These are phyloP conservation scores for Lophiostoma macrostomum DNA, from an alignment of 495 filamentous ascomycete species.

Conservation along the genomic window DNA sequence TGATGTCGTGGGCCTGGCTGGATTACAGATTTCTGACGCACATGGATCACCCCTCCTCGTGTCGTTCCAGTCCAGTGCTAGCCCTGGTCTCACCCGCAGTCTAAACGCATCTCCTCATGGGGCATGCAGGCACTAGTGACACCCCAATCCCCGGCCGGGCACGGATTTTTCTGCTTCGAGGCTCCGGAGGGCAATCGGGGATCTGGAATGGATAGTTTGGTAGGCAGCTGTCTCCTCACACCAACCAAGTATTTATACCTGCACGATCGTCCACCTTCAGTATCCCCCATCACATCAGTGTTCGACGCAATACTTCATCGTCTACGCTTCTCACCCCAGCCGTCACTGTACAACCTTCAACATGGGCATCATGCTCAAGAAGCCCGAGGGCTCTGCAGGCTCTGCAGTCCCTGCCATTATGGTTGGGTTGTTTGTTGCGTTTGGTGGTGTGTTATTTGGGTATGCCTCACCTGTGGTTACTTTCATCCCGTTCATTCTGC, in stretches of 20 bases:
- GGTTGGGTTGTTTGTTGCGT: slow-evolving; percentile 81
- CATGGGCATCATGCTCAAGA: slow-evolving; percentile 44
- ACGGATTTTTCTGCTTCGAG: background rate
- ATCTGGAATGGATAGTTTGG: background rate
- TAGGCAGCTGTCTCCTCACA: too few relatives aligned
- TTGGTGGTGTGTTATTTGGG: slow-evolving; percentile 84
- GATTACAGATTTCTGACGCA: background rate
- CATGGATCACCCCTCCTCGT: slow-evolving; percentile 2
- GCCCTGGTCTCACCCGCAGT: background rate
- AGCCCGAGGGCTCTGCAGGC: slow-evolving; percentile 53
- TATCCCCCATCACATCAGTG: background rate
- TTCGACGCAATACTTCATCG: too few relatives aligned
- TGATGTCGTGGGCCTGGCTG: background rate
- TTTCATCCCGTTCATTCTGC: background rate
- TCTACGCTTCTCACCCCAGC: background rate
- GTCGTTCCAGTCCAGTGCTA: slow-evolving; percentile 8
- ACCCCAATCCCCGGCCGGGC: background rate
- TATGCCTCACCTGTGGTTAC: slow-evolving; percentile 45
- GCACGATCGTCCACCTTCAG: too few relatives aligned
- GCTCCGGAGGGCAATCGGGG: background rate
- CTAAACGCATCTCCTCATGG: too few relatives aligned
- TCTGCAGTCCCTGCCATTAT: slow-evolving; percentile 65
- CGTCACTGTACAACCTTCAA: too few relatives aligned
- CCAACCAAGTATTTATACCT: too few relatives aligned
- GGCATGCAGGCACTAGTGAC: too few relatives aligned